These are phyloP conservation scores for Hapsidospora chrysogenum DNA, from an alignment of 495 filamentous ascomycete genomes.

Conservation along the genomic window DNA sequence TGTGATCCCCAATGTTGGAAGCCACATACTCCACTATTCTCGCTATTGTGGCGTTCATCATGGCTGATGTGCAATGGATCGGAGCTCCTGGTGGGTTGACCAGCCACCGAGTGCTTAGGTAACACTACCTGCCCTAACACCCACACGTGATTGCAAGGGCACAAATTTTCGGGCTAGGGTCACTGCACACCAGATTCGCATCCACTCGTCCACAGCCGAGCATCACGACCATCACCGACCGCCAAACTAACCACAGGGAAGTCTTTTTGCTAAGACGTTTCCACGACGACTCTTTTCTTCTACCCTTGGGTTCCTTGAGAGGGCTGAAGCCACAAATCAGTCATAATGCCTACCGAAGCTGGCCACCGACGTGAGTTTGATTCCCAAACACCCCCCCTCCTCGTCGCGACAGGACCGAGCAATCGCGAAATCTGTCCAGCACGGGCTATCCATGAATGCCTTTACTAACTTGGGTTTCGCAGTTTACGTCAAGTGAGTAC, in stretches of 20 bases:
- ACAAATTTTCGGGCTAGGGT: constrained; percentile 14
- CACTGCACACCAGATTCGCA: constrained; percentile 15
- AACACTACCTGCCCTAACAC: constrained; percentile 1
- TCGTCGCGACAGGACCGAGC: background rate
- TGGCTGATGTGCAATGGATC: too few species aligned
- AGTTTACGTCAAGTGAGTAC: constrained; percentile 91
- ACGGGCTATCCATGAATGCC: too few species aligned
- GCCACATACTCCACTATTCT: too few species aligned
- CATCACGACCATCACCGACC: constrained; percentile 5
- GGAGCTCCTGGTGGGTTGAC: too few species aligned
- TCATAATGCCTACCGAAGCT: constrained; percentile 69
- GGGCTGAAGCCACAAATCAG: constrained; percentile 15
- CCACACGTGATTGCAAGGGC: constrained; percentile 2
- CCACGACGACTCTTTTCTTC: constrained; percentile 12
- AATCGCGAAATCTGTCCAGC: too few species aligned
- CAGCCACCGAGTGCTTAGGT: too few species aligned
- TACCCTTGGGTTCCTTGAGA: constrained; percentile 17
- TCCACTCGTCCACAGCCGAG: constrained; percentile 9
- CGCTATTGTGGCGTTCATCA: too few species aligned
- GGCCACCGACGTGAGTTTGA: constrained; percentile 76
- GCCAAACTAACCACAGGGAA: background rate
- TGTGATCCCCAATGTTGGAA: too few species aligned
- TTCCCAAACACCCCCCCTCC: constrained; percentile 1
- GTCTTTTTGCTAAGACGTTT: constrained; percentile 11
- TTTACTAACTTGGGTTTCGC: constrained; percentile 17